Evolutionary conservation across 2,329 filamentous ascomycete genomes (phyloP).

Genomic region (Trichoderma aggressivum): DNA sequence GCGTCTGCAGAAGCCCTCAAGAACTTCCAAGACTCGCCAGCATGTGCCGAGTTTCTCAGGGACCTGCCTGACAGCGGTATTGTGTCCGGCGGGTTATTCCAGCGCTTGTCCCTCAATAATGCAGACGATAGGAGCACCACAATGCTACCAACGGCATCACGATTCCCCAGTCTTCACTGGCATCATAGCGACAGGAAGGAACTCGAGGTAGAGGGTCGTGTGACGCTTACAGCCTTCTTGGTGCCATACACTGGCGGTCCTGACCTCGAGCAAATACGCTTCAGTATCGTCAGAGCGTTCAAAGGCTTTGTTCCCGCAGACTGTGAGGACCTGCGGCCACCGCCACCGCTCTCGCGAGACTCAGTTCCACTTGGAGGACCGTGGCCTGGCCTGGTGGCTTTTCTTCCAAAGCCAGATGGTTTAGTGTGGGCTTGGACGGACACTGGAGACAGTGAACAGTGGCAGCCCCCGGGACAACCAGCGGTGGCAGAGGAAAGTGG

Average conservation of each 20-base stretch:
- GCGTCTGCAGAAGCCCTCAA: background rate
- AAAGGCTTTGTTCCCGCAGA: background rate
- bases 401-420: background rate
- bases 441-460: background rate
- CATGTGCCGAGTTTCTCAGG: background rate
- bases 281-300: background rate
- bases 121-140: fast-evolving
- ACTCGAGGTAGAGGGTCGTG: background rate
- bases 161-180: background rate
- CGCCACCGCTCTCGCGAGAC: background rate
- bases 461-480: background rate
- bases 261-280: background rate
- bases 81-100: background rate
- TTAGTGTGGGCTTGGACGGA: background rate
- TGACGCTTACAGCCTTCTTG: background rate
- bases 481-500: background rate
- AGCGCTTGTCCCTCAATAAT: background rate
- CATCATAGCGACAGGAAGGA: background rate
- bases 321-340: background rate
- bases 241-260: background rate
- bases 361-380: background rate
- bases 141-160: background rate
- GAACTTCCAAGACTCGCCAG: background rate
- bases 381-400: background rate
- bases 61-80: background rate